Conservation (phyloP, 371 early-diverging fungal species). For the Zychaea mexicana region DNA sequence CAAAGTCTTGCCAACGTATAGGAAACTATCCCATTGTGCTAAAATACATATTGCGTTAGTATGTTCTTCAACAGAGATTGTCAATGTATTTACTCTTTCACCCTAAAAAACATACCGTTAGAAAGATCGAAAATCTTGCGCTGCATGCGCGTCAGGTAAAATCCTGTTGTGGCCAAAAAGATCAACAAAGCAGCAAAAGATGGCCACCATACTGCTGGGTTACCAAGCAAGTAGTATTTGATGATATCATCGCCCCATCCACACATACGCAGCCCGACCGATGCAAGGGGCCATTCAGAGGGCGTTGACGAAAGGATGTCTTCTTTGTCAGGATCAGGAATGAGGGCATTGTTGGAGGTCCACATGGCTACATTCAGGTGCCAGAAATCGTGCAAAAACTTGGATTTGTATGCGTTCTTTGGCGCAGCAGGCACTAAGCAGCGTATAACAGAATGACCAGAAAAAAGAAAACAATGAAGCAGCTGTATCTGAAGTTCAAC, state of each 20-base stretch:
- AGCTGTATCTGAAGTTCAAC: not conserved
- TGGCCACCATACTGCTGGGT: conserved; percentile 97
- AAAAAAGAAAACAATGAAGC: not conserved
- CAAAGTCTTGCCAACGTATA: conserved; percentile 70
- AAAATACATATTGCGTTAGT: no score
- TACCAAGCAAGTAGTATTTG: conserved; percentile 97
- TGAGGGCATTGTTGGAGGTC: conserved; percentile 96
- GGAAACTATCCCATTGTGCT: conserved; percentile 79
- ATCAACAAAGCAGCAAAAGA: conserved; percentile 69
- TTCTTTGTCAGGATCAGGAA: conserved; percentile 96
- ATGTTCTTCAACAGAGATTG: no score
- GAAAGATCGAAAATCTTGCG: conserved; percentile 70
- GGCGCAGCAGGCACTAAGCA: conserved; percentile 61
- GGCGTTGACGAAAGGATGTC: conserved; percentile 90
- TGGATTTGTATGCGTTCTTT: conserved; percentile 68
- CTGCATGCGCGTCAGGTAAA: conserved; percentile 72
- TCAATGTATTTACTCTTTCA: not conserved
- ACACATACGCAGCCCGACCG: conserved; percentile 96
- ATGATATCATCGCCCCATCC: conserved; percentile 90
- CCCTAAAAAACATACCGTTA: conserved; percentile 23
- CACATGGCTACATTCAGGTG: conserved; percentile 98
- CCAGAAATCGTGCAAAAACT: conserved; percentile 87
- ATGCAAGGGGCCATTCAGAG: conserved; percentile 93
- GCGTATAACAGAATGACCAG: not conserved
- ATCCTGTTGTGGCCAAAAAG: conserved; percentile 40